Percentiles rank a stretch among this genome's conserved stretches.
These are phyloP conservation scores for Thermothielavioides terrestris DNA, from an alignment of 495 filamentous ascomycete genomes.

Conservation along the genomic window DNA sequence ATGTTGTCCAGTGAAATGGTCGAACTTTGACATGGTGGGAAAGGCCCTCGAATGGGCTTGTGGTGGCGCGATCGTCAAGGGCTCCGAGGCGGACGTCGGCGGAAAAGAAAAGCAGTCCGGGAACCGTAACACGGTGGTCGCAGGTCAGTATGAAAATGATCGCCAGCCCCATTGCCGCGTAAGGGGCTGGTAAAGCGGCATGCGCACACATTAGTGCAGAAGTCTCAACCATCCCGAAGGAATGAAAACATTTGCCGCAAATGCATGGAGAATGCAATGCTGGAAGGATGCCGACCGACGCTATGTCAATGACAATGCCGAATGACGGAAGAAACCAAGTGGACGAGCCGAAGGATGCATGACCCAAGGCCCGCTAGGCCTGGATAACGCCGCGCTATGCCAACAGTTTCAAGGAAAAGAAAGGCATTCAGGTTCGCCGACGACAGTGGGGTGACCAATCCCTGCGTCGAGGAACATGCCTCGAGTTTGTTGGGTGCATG, in stretches of 20 bases:
- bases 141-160: conserved; percentile 9
- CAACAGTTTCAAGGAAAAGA: conserved; percentile 15
- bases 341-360: conserved; percentile 16
- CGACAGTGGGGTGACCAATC: conserved; percentile 18
- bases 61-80: conserved; percentile 9
- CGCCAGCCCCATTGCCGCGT: conserved; percentile 5
- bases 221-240: neutral
- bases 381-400: conserved; percentile 24
- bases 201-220: neutral
- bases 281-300: conserved; percentile 9
- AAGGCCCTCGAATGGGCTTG: conserved; percentile 9
- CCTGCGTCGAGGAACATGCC: conserved; percentile 9
- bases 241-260: conserved; percentile 5
- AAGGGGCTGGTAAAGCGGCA: conserved; percentile 5
- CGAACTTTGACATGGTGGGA: conserved; percentile 7
- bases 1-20: conserved; percentile 5
- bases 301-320: conserved; percentile 15
- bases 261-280: conserved; percentile 10
- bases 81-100: neutral
- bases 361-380: conserved; percentile 21
- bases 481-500: too few species aligned
- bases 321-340: conserved; percentile 13
- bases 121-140: conserved; percentile 9
- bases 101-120: neutral
- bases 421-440: conserved; percentile 16